Conservation (phyloP, 306 rosid species). For the Rosa chinensis region DNA sequence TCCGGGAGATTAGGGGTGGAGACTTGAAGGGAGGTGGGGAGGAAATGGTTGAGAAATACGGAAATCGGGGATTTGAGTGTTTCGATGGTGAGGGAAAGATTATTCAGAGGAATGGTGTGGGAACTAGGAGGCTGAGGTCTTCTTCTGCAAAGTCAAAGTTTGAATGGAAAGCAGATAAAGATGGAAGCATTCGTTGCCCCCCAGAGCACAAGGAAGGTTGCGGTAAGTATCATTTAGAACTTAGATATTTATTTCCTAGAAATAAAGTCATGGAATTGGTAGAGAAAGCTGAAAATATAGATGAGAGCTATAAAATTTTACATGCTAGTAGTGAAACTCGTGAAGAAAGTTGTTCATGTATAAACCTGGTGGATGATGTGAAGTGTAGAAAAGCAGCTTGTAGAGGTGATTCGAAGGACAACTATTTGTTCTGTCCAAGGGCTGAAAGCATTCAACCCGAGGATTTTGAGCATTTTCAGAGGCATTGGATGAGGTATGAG, state of each 20-base stretch:
- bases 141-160: conserved; percentile 32
- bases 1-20: conserved; percentile 57
- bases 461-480: conserved; percentile 68
- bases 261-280: conserved; percentile 47
- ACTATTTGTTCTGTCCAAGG: conserved; percentile 33
- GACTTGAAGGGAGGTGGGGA: conserved; percentile 24
- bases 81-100: background rate
- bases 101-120: background rate
- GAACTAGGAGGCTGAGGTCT: background rate
- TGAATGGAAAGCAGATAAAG: conserved; percentile 40
- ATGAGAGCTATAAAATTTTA: conserved; percentile 28
- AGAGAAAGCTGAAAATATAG: conserved; percentile 49
- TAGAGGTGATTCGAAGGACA: conserved; percentile 41
- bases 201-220: conserved; percentile 42
- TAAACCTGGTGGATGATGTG: conserved; percentile 18
- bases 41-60: conserved; percentile 22
- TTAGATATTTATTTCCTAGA: conserved; percentile 43
- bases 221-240: conserved; percentile 42
- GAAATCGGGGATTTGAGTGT: no score
- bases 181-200: conserved; percentile 72
- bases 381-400: conserved; percentile 59
- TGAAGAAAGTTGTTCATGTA: conserved; percentile 46
- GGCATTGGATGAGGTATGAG: conserved; percentile 82
- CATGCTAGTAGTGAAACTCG: conserved; percentile 20
- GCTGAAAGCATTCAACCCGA: conserved; percentile 39